Evolutionary conservation across 495 filamentous ascomycete species (phyloP).

Genomic region (Lophiotrema nucula): DNA sequence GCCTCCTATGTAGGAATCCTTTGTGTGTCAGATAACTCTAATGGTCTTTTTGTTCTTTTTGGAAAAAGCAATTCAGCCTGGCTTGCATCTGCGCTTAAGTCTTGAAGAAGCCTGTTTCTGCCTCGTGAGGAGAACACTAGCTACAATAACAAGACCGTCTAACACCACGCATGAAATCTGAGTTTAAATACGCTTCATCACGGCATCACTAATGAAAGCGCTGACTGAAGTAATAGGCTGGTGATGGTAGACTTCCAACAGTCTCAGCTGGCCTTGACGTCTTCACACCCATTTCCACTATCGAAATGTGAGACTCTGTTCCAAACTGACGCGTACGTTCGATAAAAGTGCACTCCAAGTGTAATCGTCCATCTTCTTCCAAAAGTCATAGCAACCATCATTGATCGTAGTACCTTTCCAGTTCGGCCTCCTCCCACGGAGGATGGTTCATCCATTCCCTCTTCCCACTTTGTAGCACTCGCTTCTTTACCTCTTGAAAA

Average conservation of each 20-base stretch:
- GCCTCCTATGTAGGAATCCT: no score
- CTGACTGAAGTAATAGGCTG: no score
- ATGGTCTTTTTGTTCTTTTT: no score
- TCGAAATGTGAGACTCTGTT: neutral
- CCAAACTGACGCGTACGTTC: neutral
- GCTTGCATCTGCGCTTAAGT: no score
- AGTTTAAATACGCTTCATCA: no score
- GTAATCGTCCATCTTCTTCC: neutral
- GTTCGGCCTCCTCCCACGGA: neutral
- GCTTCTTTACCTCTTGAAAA: neutral
- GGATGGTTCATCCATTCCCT: neutral
- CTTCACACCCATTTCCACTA: neutral
- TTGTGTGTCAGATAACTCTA: no score
- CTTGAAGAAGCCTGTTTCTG: no score
- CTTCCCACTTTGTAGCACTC: neutral
- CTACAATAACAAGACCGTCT: no score
- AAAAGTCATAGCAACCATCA: neutral
- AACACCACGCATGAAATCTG: no score
- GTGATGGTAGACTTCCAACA: neutral
- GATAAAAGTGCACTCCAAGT: neutral
- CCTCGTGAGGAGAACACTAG: no score
- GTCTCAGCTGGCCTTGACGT: neutral
- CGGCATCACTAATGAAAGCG: no score
- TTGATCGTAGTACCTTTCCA: neutral
- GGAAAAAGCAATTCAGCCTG: no score